Conservation (phyloP, 768 basidiomycete species). For the Piloderma croceum region DNA sequence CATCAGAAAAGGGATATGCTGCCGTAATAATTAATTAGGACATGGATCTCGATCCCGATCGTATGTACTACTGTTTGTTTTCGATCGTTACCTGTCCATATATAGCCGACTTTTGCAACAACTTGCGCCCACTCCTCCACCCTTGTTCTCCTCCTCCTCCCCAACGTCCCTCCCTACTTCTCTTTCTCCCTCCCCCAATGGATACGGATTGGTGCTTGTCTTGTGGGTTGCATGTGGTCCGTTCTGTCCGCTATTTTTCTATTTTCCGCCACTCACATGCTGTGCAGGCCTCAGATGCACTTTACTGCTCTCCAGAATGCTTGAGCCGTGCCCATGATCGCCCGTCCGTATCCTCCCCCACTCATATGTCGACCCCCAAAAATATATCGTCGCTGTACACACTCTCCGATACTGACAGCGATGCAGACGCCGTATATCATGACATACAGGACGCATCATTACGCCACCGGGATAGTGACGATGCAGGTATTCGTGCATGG, state of each 20-base stretch:
- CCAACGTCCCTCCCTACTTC: constrained; percentile 10
- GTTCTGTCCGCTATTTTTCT: constrained; percentile 21
- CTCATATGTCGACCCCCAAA: constrained; percentile 2
- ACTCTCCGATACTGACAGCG: constrained; percentile 12
- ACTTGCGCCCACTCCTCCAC: no score
- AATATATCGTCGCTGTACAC: background rate
- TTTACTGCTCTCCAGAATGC: constrained; percentile 53
- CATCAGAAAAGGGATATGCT: no score
- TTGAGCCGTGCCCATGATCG: constrained; percentile 29
- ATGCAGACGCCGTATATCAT: constrained; percentile 3
- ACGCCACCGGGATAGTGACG: constrained; percentile 21
- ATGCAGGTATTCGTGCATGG: constrained; percentile 11
- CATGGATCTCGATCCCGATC: no score
- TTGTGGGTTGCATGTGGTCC: constrained; percentile 54
- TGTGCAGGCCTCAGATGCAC: constrained; percentile 23
- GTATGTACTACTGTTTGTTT: no score
- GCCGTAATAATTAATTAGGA: no score
- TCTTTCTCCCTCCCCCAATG: constrained; percentile 32
- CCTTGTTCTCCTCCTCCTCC: constrained; percentile 14
- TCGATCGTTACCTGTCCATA: no score
- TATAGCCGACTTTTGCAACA: no score
- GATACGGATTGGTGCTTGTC: constrained; percentile 70
- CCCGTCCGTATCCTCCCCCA: constrained; percentile 5
- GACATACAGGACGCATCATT: constrained; percentile 9
- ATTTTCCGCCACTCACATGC: constrained; percentile 14